Evolutionary conservation across 768 basidiomycete genomes (phyloP), one percentile per base, ranked within the genome.

Genomic region (Rossbeevera mucosa): DNA sequence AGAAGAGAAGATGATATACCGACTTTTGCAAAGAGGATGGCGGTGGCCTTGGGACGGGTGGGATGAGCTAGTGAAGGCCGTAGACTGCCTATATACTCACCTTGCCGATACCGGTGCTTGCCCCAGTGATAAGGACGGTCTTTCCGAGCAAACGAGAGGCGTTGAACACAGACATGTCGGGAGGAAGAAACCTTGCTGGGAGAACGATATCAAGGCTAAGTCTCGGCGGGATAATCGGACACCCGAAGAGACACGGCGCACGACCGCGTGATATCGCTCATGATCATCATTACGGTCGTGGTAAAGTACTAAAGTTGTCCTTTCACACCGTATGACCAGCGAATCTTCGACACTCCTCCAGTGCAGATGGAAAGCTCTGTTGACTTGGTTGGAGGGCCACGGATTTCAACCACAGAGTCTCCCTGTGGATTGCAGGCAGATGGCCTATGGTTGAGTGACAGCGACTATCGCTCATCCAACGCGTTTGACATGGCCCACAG

Each of bases 41-140:
- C 93, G 3, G 93, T 86, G 4, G 89, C 90, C 90, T 94, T 65
- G 57, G 25, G 48, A 30, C 50, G 40, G 41, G 53, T 21, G 24
- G 30, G 30, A 41, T 51, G 33, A 53, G 42, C 18, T 45, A 20
- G 21, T 33, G 24, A n/a, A 12, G 28, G n/a, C 20, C 8, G 2
- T 14, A n/a, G 22, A 36, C 51, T 16, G 22, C 18, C 24, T 29
- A 3, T 33, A 43, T 70, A n/a, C 85, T 65, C 62, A 91, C 90
- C 50, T 91, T 87, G 51, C 93, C 93, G 57, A 95, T 95, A 41
- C 93, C 93, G 40, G 86, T 81, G 65, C 88, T 90, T 4, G 93
- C 92, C 20, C 93, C 93, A 25, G 93, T 95, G 55, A 95, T 79
- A 46, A 95, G 79, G 52, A 92, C 87, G 29, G 85, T 91, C 71